Evolutionary conservation across 176 grass and related monocot species (phyloP).

Genomic region (Hordeum vulgare): MorexV3_pseudomolecules_assembly NC_058518.1:377620629-377621128

Average conservation of each 20-base stretch:
- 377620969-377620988: slow-evolving; percentile 79
- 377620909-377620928: slow-evolving; percentile 69
- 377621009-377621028: slow-evolving; percentile 38
- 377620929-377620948: slow-evolving; percentile 50
- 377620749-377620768: slow-evolving; percentile 10
- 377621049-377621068: slow-evolving; percentile 26
- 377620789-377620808: slow-evolving; percentile 13
- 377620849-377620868: background rate
- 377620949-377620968: slow-evolving; percentile 71
- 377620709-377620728: slow-evolving; percentile 66
- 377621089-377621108: slow-evolving; percentile 58
- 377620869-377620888: slow-evolving; percentile 26
- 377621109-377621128: slow-evolving; percentile 78
- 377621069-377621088: slow-evolving; percentile 33
- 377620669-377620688: slow-evolving; percentile 61
- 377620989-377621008: slow-evolving; percentile 57
- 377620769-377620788: background rate
- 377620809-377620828: slow-evolving; percentile 4
- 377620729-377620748: slow-evolving; percentile 48
- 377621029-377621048: slow-evolving; percentile 19
- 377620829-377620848: slow-evolving; percentile 13
- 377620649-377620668: slow-evolving; percentile 78
- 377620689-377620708: slow-evolving; percentile 68
- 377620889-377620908: slow-evolving; percentile 36
- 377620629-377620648: slow-evolving; percentile 86